A percentile compares a stretch with the other conserved stretches of the same genome.
Evolutionary conservation across 1,139 yeast genomes (phyloP).

Genomic region (Debaryomyces subglobosus): DNA sequence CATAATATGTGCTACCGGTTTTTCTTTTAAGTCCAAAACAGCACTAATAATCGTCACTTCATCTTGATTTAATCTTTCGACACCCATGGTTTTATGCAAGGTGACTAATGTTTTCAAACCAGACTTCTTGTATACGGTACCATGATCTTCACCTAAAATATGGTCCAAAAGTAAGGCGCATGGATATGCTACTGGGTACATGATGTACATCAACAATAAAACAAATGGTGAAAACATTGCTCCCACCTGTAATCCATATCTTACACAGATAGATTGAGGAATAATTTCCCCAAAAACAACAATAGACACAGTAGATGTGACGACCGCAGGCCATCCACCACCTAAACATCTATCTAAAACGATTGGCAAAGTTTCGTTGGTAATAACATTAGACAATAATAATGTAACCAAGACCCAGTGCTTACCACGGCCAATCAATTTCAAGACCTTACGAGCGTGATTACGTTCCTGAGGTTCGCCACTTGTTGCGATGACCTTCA

Average conservation of each 20-base stretch:
- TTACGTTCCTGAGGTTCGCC: conserved; percentile 64
- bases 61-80: conserved; percentile 87
- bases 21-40: conserved; percentile 90
- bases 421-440: conserved; percentile 78
- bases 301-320: conserved; percentile 86
- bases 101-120: conserved; percentile 94
- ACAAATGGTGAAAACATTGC: conserved; percentile 92
- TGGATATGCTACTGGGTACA: conserved; percentile 95
- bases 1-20: conserved; percentile 85
- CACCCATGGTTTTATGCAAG: conserved; percentile 93
- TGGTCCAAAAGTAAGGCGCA: conserved; percentile 79
- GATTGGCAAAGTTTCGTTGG: conserved; percentile 94
- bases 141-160: conserved; percentile 92
- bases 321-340: conserved; percentile 98
- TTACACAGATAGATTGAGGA: conserved; percentile 90
- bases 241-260: conserved; percentile 91
- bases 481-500: conserved; percentile 67
- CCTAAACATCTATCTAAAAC: conserved; percentile 91
- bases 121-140: conserved; percentile 89
- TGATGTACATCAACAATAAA: conserved; percentile 75
- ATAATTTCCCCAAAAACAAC: conserved; percentile 96
- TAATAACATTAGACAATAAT: conserved; percentile 83
- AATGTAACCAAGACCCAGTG: conserved; percentile 98
- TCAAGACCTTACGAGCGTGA: conserved; percentile 74
- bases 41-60: conserved; percentile 96